phyloP scores from a whole-genome alignment of 2,329 filamentous ascomycete genomes.

The Paecilomyces sp. region DNA sequence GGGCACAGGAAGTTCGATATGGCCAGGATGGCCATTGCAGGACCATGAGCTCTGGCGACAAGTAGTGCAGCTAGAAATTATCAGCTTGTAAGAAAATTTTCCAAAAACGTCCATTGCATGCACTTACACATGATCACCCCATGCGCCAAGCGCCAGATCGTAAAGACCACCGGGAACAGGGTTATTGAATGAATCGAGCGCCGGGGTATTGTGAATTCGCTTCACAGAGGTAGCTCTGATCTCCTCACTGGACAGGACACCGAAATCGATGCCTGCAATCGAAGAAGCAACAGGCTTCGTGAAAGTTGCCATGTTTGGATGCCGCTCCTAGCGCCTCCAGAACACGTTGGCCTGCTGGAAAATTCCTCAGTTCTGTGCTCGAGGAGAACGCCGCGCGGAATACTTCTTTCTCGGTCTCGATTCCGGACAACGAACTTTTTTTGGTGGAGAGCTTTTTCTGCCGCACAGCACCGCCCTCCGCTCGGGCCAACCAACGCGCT shows the following conservation, averaged over 20 bases:
- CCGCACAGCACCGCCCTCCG: conserved; percentile 23
- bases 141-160: conserved; percentile 84
- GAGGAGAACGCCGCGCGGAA: conserved; percentile 16
- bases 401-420: conserved; percentile 15
- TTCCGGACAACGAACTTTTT: conserved; percentile 21
- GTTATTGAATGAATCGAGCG: conserved; percentile 88
- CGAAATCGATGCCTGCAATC: conserved; percentile 84
- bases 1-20: conserved; percentile 87
- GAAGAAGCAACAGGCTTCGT: conserved; percentile 74
- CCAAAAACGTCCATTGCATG: neutral
- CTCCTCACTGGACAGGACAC: conserved; percentile 72
- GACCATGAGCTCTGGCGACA: conserved; percentile 75
- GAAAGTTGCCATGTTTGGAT: conserved; percentile 37
- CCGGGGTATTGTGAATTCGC: conserved; percentile 84
- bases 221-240: conserved; percentile 87
- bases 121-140: conserved; percentile 72
- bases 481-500: conserved; percentile 8
- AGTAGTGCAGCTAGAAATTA: conserved; percentile 70
- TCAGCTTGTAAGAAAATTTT: neutral
- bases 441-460: conserved; percentile 33
- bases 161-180: conserved; percentile 88
- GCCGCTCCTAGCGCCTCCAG: conserved; percentile 26
- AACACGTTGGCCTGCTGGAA: conserved; percentile 21
- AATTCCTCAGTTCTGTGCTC: conserved; percentile 12
- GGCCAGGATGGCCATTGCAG: conserved; percentile 89